Evolutionary conservation across 495 filamentous ascomycete genomes (phyloP).

Genomic region (Podospora pseudocomata): DNA sequence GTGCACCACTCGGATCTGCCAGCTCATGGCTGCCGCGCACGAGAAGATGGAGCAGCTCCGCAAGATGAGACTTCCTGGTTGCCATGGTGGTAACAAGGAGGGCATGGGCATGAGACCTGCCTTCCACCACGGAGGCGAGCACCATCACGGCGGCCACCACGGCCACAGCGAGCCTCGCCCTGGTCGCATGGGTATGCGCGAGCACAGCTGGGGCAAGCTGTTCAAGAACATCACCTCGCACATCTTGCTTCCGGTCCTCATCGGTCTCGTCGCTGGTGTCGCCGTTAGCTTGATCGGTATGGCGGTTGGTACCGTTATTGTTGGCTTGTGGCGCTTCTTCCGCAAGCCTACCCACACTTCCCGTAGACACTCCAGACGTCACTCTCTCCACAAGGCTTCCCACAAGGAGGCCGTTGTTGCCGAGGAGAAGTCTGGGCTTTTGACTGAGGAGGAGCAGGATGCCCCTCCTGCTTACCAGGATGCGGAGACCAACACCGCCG

Average conservation of each 20-base stretch:
- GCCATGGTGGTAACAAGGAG: conserved; percentile 21
- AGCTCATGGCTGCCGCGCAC: conserved; percentile 41
- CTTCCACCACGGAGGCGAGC: neutral
- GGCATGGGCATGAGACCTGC: conserved; percentile 10
- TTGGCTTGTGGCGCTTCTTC: conserved; percentile 44
- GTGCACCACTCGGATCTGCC: conserved; percentile 47
- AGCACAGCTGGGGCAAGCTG: conserved; percentile 41
- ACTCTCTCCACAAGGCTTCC: conserved; percentile 31
- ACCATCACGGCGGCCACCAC: conserved; percentile 25
- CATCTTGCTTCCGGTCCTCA: conserved; percentile 49
- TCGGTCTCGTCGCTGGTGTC: conserved; percentile 54
- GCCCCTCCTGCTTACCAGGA: conserved; percentile 40
- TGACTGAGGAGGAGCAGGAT: conserved; percentile 35
- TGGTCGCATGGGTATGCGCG: neutral
- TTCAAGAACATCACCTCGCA: conserved; percentile 46
- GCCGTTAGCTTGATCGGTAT: conserved; percentile 52
- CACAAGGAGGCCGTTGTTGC: conserved; percentile 28
- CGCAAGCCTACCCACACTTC: conserved; percentile 24
- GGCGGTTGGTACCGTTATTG: conserved; percentile 46
- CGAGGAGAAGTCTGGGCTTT: conserved; percentile 44
- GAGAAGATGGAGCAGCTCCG: conserved; percentile 42
- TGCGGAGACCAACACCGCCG: conserved; percentile 12
- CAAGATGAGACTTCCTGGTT: conserved; percentile 29
- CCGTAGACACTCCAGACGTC: conserved; percentile 24
- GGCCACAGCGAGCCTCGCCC: conserved; percentile 7